Evolutionary conservation across 345 rosid species (phyloP).

Genomic region (Eucalyptus camaldulensis): DNA sequence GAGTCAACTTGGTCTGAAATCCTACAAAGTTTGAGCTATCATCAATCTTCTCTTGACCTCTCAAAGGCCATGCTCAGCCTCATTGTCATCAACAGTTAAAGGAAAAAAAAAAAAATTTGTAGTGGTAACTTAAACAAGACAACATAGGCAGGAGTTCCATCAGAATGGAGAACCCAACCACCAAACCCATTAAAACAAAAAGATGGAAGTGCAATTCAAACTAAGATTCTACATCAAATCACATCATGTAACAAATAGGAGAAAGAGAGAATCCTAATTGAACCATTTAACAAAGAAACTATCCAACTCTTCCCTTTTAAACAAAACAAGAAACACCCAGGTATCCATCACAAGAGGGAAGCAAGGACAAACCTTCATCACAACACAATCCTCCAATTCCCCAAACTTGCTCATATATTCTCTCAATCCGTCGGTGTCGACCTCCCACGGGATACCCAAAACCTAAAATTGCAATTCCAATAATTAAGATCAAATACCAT

Average conservation of each 20-base stretch:
- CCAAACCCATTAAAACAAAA: neutral
- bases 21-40: neutral
- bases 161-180: neutral
- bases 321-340: neutral
- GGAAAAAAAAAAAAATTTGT: neutral
- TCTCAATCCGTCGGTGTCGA: slow-evolving; percentile 85
- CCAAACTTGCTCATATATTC: slow-evolving; percentile 93
- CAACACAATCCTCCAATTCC: slow-evolving; percentile 93
- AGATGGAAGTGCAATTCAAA: neutral
- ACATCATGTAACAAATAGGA: neutral
- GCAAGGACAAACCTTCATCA: slow-evolving; percentile 65
- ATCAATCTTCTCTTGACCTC: neutral
- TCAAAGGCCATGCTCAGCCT: neutral
- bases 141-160: neutral
- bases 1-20: neutral
- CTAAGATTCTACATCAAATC: neutral
- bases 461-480: slow-evolving; percentile 24
- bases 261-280: neutral
- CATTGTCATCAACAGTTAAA: neutral
- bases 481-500: neutral
- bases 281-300: neutral
- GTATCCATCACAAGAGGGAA: neutral
- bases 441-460: slow-evolving; percentile 96
- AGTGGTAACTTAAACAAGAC: neutral
- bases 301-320: neutral